Evolutionary conservation across 306 rosid species (phyloP), one percentile per base, ranked within the genome.

Genomic region (Cercis canadensis): DNA sequence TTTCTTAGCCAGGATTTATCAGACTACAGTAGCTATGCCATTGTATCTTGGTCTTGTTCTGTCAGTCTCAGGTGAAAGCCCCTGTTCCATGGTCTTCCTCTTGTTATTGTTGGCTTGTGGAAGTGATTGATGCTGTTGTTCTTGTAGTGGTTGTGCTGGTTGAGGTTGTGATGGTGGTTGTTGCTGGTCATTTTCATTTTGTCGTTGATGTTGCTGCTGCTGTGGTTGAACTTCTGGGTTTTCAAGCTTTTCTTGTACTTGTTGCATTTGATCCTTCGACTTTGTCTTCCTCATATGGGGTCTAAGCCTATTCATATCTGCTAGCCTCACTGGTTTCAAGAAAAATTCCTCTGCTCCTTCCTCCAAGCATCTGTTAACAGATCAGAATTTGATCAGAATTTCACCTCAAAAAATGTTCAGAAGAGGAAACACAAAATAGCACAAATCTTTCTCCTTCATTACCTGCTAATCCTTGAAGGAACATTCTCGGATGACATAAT

Each of bases 291-390:
- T 88, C 79, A 93, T 79, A 58, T 85, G 94, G 37, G 98, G 90
- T 82, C 56, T 81, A 18, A 93, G 93, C 82, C 65, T 84, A 61
- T 50, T 84, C 81, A 93, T 65, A 73, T 93, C 98, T n/a, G 93
- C 44, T 18, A 74, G 69, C 76, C 88, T 82, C 49, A 93, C 97
- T 19, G 98, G 98, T 77, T 93, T 93, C 85, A 93, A 87, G 84
- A 93, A 88, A 76, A 90, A 93, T 33, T 93, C 98, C 37, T 93
- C 96, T 57, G 96, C 98, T 41, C 98, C 98, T 88, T 93, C 92
- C 79, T 88, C 97, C 52, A 93, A 84, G 52, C 98, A 93, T 81
- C 97, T 93, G 82, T 67, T 78, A 41, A 31, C 19, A 76, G 51
- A 52, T 18, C 6, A 55, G 16, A 39, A 33, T n/a, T 34, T 70